A percentile compares a stretch with the other conserved stretches of the same genome.
Conservation (phyloP, 169 alveolate species). For the Eimeria sp. region DNA sequence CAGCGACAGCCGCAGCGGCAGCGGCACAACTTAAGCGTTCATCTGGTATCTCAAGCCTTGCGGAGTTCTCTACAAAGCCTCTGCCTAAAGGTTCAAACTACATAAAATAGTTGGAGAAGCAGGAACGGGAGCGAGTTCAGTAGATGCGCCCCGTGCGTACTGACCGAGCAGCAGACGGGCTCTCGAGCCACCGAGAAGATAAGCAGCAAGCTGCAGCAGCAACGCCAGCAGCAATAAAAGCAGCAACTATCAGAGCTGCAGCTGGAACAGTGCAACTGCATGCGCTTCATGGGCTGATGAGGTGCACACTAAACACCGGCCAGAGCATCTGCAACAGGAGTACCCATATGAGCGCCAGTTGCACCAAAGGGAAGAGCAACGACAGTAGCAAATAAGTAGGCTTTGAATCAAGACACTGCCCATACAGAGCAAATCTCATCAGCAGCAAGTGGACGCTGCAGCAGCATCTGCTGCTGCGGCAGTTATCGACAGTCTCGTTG, state of each 20-base stretch:
- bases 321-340: slow-evolving; percentile 44
- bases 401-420: not conserved
- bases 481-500: not conserved
- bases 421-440: not conserved
- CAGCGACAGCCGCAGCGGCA: slow-evolving; percentile 33
- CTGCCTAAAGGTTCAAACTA: not conserved
- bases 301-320: not conserved
- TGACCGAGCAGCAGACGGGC: not conserved
- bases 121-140: not conserved
- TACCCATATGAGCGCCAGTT: not conserved
- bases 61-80: not conserved
- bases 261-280: not conserved
- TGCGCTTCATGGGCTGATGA: slow-evolving; percentile 1
- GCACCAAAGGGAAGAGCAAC: slow-evolving; percentile 14
- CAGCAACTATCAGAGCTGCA: not conserved
- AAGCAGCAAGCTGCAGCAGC: slow-evolving; percentile 52
- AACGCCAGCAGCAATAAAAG: slow-evolving; percentile 39
- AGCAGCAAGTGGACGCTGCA: slow-evolving; percentile 18
- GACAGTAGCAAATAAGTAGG: not conserved
- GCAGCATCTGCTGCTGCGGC: slow-evolving; percentile 26
- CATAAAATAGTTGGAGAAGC: not conserved
- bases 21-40: not conserved
- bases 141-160: not conserved
- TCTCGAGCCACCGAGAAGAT: not conserved
- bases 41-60: not conserved